A percentile compares a stretch with the other conserved stretches of the same genome.
phyloP scores from a whole-genome alignment of 2,329 filamentous ascomycete species.

The Trichoderma sp. region DNA sequence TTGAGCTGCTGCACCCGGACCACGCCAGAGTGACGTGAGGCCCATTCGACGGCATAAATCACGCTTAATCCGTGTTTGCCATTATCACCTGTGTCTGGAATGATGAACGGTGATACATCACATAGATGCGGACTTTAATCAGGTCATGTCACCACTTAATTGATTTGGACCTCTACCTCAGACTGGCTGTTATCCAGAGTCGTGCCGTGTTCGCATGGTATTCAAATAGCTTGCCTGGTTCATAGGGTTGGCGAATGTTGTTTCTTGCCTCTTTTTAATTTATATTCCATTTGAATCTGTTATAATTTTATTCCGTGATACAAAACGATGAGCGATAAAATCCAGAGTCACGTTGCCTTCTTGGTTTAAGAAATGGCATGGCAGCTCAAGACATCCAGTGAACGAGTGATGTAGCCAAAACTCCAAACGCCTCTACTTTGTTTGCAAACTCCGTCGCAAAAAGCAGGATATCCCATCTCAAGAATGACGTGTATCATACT shows the following conservation, averaged over 20 bases:
- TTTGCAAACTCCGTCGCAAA: neutral
- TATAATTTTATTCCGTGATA: neutral
- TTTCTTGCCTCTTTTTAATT: neutral
- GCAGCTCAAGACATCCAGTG: neutral
- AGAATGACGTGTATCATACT: neutral
- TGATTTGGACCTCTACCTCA: neutral
- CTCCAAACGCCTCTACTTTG: constrained; percentile 8
- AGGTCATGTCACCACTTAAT: constrained; percentile 16
- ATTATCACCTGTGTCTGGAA: neutral
- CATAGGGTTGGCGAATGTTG: neutral
- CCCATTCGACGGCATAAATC: constrained; percentile 11
- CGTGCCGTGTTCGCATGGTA: neutral
- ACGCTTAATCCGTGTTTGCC: neutral
- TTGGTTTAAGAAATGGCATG: neutral
- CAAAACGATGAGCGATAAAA: neutral
- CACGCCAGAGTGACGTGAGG: constrained; percentile 26
- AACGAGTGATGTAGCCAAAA: neutral
- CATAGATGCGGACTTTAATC: neutral
- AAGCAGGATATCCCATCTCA: neutral
- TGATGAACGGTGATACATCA: neutral
- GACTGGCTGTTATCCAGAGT: neutral
- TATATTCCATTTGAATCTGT: neutral
- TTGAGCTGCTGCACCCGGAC: neutral
- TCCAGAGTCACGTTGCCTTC: neutral
- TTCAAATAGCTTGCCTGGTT: neutral